Evolutionary conservation across 2,329 filamentous ascomycete genomes (phyloP).

Genomic region (Raffaelea albimanens): DNA sequence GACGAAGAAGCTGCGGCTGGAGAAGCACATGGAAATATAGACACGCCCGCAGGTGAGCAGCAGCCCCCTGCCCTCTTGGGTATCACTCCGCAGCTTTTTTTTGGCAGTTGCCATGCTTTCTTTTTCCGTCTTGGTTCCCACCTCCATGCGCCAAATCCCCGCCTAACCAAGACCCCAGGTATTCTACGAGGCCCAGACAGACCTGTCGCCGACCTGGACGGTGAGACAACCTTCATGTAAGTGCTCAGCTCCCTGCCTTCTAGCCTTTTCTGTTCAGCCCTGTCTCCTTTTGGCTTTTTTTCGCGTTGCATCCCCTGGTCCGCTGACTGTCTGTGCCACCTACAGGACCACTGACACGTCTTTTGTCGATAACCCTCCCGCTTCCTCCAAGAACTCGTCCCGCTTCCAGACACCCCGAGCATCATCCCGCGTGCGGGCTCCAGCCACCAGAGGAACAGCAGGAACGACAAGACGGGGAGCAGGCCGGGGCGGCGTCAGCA

Average conservation of each 20-base stretch:
- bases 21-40: neutral
- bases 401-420: constrained; percentile 33
- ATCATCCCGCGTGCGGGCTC: constrained; percentile 38
- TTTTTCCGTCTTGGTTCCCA: too few species aligned
- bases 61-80: neutral
- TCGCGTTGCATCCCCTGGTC: too few species aligned
- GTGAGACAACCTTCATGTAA: constrained; percentile 79
- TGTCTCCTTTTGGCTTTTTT: neutral
- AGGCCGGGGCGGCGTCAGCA: constrained; percentile 20
- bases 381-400: constrained; percentile 39
- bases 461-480: constrained; percentile 19
- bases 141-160: too few species aligned
- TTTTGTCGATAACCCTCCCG: constrained; percentile 74
- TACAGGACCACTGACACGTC: constrained; percentile 79
- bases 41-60: neutral
- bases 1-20: constrained; percentile 19
- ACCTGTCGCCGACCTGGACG: constrained; percentile 31
- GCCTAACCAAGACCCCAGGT: constrained; percentile 4
- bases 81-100: too few species aligned
- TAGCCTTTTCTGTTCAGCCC: neutral
- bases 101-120: neutral
- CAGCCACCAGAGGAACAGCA: constrained; percentile 26
- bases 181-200: constrained; percentile 16
- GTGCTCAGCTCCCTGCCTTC: constrained; percentile 16
- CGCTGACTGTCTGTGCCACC: constrained; percentile 12